Evolutionary conservation across 169 alveolate genomes (phyloP).

Genomic region (Toxoplasma gondii): DNA sequence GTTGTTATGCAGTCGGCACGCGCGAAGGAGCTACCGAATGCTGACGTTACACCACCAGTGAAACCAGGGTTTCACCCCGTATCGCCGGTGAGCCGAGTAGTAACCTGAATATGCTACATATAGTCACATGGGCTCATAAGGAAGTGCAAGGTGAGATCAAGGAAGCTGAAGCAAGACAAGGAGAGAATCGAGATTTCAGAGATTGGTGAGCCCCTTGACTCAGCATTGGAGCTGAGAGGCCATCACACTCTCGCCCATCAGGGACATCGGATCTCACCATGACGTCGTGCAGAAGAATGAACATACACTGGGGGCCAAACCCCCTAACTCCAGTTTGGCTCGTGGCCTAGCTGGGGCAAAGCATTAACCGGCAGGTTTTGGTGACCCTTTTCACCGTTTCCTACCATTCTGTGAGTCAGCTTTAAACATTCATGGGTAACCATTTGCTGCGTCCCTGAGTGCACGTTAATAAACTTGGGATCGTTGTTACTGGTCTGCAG

Average conservation of each 20-base stretch:
- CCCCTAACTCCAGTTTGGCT: neutral
- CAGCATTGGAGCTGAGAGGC: neutral
- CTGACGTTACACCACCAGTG: neutral
- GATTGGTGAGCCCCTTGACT: neutral
- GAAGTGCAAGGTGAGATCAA: conserved; percentile 18
- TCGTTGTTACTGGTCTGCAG: no score
- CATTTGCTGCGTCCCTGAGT: no score
- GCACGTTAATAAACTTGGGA: no score
- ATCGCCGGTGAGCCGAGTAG: conserved; percentile 7
- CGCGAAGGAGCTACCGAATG: neutral
- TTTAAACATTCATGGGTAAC: neutral
- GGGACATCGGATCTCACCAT: conserved; percentile 21
- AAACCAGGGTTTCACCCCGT: conserved; percentile 17
- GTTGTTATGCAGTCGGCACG: neutral
- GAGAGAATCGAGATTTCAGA: conserved; percentile 33
- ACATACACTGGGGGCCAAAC: neutral
- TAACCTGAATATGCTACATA: neutral
- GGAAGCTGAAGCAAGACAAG: conserved; percentile 19
- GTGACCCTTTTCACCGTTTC: neutral
- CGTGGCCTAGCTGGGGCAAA: neutral
- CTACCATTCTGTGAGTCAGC: neutral
- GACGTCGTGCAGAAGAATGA: conserved; percentile 29
- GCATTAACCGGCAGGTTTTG: neutral
- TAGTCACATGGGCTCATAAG: neutral
- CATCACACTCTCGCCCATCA: neutral